Base-by-base conservation (phyloP, 768 basidiomycete species). In the Leccinum variicolor region DNA sequence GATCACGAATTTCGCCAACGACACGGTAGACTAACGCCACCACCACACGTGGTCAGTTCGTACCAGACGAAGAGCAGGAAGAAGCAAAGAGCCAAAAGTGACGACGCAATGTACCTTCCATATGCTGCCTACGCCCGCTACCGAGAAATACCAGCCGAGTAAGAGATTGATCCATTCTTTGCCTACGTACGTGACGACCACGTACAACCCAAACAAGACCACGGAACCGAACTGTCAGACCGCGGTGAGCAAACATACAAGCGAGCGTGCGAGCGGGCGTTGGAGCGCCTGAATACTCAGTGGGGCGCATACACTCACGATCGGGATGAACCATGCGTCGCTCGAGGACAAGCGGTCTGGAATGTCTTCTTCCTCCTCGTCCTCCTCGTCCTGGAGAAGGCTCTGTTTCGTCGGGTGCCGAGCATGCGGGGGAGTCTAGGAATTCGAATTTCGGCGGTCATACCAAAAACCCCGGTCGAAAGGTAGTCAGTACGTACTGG, bases 161-260 rank as follows among this genome's bases (percentile, higher is more conserved):
- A 94, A 62, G 79, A 81, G 82, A 72, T 95, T 95, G 56, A 96
- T 84, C 87, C 90, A 91, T 57, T 85, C 84, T 63, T 81, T 84
- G 31, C 92, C 91, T 53, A 89, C 73, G 69, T 86, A 92, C 65
- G 84, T 87, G 55, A 96, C 79, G 26, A 89, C 70, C 54, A 81
- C 59, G 65, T 89, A 94, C 59, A 94, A 69, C 5, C 85, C 82
- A 61, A 90, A 75, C 29, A 96, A 76, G 31, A 80, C 80, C 6
- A 76, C 77, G 1, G 90, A 92, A 5, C 90, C 92, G 58, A 88
- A 73, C 88, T 90, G 50, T 9, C 6, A 11, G 43, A 13, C n/a
- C 11, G 14, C 21, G 13, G 36, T 33, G 28, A 59, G 28, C 3
- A 31, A n/a, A 50, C 29, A 15, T 3, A 13, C 10, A 31, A 31